A percentile compares a stretch with the other conserved stretches of the same genome.
phyloP scores from a whole-genome alignment of 805 yeast genomes.

The Cyberlindnera euphorbiae region DNA sequence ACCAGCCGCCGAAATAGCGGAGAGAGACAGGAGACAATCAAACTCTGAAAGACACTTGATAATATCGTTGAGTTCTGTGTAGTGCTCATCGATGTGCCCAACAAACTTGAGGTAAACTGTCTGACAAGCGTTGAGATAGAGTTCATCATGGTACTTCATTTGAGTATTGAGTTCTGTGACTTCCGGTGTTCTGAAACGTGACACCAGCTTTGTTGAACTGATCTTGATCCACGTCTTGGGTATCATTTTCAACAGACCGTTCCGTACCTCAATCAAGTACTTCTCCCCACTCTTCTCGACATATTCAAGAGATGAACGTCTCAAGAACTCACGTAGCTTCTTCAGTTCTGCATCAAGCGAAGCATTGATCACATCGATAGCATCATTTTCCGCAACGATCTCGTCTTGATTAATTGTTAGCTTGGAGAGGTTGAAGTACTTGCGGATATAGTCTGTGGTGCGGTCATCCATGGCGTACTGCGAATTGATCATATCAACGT shows the following conservation, averaged over 20 bases:
- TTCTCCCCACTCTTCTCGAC: constrained; percentile 59
- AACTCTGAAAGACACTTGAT: constrained; percentile 53
- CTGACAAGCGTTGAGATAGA: constrained; percentile 24
- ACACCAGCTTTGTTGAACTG: constrained; percentile 60
- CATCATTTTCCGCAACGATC: constrained; percentile 40
- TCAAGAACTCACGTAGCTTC: constrained; percentile 39
- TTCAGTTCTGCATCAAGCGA: constrained; percentile 51
- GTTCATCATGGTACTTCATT: constrained; percentile 57
- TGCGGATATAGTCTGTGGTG: constrained; percentile 42
- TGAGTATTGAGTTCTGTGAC: constrained; percentile 46
- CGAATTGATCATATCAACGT: constrained; percentile 46
- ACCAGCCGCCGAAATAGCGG: constrained; percentile 60
- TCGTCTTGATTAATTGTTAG: constrained; percentile 33
- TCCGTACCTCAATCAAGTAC: constrained; percentile 71
- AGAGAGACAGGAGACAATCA: constrained; percentile 71
- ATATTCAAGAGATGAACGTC: constrained; percentile 54
- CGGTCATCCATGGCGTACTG: constrained; percentile 45
- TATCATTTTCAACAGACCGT: constrained; percentile 42
- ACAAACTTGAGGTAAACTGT: constrained; percentile 46
- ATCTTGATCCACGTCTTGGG: constrained; percentile 79
- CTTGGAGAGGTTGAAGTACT: constrained; percentile 35
- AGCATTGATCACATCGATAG: constrained; percentile 36
- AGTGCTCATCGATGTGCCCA: constrained; percentile 36
- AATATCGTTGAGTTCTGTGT: constrained; percentile 44
- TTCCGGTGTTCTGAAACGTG: constrained; percentile 68